Evolutionary conservation across 352 stramenopile species (phyloP).

Genomic region (Phytophthora pini): DNA sequence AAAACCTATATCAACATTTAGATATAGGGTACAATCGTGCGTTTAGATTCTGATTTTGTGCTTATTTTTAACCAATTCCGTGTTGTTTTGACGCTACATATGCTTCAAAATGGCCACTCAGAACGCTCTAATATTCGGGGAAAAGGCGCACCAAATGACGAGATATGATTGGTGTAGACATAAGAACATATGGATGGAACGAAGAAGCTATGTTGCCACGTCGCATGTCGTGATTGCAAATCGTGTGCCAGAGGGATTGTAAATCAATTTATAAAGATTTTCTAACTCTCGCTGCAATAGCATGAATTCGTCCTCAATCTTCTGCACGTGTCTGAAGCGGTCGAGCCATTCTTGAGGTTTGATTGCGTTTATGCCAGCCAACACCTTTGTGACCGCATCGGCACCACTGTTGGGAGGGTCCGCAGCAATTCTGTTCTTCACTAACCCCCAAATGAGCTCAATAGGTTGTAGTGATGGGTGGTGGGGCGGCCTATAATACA

Average conservation of each 20-base stretch:
- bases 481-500: not conserved
- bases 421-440: not conserved
- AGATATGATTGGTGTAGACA: not conserved
- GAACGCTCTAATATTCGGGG: not conserved
- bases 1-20: constrained; percentile 17
- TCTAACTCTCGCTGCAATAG: not conserved
- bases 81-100: not conserved
- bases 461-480: constrained; percentile 1
- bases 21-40: constrained; percentile 2
- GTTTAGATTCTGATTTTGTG: not conserved
- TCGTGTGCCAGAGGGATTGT: not conserved
- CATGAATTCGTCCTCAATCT: constrained; percentile 1
- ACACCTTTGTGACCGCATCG: not conserved
- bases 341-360: not conserved
- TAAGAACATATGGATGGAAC: not conserved
- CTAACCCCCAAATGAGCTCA: constrained; percentile 1
- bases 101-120: not conserved
- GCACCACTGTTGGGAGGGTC: not conserved
- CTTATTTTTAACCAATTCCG: constrained; percentile 5
- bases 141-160: not conserved
- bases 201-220: not conserved
- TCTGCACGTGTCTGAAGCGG: constrained; percentile 3
- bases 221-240: not conserved
- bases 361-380: no score
- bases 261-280: constrained; percentile 1